Evolutionary conservation across 1,284 basidiomycete species (phyloP), one percentile per base, ranked within the genome.

Genomic region (Volvariella volvacea): DNA sequence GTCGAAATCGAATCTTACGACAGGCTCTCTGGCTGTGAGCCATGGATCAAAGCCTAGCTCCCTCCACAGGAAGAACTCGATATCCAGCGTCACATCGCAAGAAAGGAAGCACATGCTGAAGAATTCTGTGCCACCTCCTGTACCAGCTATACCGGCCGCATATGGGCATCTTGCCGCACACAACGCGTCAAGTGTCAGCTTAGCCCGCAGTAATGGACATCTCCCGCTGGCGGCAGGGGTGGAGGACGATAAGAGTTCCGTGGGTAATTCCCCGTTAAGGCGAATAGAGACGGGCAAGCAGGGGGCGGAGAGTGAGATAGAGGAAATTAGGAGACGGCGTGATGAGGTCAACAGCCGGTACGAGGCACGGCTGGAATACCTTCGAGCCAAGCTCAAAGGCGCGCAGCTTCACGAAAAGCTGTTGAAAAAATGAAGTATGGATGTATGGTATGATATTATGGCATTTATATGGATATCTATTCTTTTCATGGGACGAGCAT

Each of bases 381-480:
- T 87, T 50, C 71, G 76, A 38, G 83, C 83, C 42, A 77, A 78
- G 60, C 56, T 87, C 59, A 86, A 84, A 62, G 78, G 79, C 19
- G 84, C 83, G 1, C 81, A 87, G 62, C 60, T 87, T 56, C 79
- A 81, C 46, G 84, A 87, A 64, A 83, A 81, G 58, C 60, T 86
- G 46, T 47, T 80, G 65, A 71, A 69, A 53, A 74, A 68, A 55
- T 78, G 33, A 53, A 28, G 34, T 37, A 22, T 45, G 20, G 16
- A n/a, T 44, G 32, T 41, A 39, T 45, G 30, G 34, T 7, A 36
- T 15, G 34, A 36, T 36, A 36, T 8, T 36, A 16, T 16, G 34
- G 34, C 19, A 36, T 36, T 31, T 36, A 20, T 15, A 36, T 36
- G 34, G 14, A 36, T 36, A 36, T 20, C 6, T 20, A 4, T 28